Base-by-base conservation (phyloP, 2,329 filamentous ascomycete species). In the Emmonsia crescens region DNA sequence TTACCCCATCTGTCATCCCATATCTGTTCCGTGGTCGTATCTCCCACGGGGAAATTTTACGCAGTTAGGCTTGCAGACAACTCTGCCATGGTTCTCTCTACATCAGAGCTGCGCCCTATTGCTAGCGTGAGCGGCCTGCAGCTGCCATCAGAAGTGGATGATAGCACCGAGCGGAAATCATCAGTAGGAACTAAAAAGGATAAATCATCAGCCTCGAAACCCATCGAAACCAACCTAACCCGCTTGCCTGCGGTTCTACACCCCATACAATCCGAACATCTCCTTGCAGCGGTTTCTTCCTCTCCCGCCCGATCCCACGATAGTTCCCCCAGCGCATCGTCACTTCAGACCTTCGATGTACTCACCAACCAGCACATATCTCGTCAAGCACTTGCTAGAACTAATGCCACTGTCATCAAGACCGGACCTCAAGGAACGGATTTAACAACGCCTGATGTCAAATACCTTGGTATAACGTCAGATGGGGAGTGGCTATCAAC, bases 401-500 rank as follows among this genome's bases (percentile, higher is more conserved):
- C 93, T 55, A 93, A 95, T 68, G 85, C 89, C 3, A 96, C 93
- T 0, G 88, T 90, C 63, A 78, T 89, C 65, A 95, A 91, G 68
- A 80, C 88, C 48, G 88, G 87, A 8, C 87, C 86, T 16, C 86
- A 88, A 66, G 85, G 89, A 5, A 82, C 84, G 59, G 81, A 83
- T 4, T 84, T 97, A 57, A 81, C 84, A 16, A 89, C 96, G 67
- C 93, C 94, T 0, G 84, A 88, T 64, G 83, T 96, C 55, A 87
- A 84, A 6, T 83, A 88, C 61, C 78, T 97, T 58, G 83, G 86
- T 51, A 85, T 94, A 67, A 93, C 89, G 51, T 78, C 82, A 57
- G 88, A 97, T 70, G 93, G 93, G 21, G 82, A 85, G 66, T 97
- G 93, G 92, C 82, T 99, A 62, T 92, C 89, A 4, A 96, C 91